phyloP scores from a whole-genome alignment of 1,139 yeast species.

The Ogataea hybrid region DNA sequence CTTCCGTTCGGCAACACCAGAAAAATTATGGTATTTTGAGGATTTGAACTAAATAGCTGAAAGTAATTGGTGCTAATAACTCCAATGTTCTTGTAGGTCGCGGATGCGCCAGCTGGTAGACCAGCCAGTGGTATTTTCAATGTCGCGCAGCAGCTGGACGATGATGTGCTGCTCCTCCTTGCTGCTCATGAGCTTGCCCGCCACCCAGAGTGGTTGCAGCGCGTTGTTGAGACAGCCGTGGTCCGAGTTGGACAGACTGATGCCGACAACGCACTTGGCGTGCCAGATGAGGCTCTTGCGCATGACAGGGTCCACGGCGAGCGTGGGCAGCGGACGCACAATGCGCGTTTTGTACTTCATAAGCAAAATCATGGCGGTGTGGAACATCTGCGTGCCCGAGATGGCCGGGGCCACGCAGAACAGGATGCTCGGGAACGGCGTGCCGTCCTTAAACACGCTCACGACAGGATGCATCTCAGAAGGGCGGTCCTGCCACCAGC shows the following conservation, averaged over 20 bases:
- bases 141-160: conserved; percentile 33
- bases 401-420: conserved; percentile 40
- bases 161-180: conserved; percentile 38
- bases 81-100: conserved; percentile 37
- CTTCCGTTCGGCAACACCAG: conserved; percentile 6
- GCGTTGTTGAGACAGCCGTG: conserved; percentile 43
- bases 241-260: conserved; percentile 37
- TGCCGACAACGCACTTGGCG: conserved; percentile 40
- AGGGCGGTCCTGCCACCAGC: conserved; percentile 38
- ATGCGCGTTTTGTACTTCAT: conserved; percentile 39
- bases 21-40: conserved; percentile 10
- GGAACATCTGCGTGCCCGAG: conserved; percentile 40
- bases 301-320: conserved; percentile 15
- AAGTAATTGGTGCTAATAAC: background rate
- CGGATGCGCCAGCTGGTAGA: conserved; percentile 38
- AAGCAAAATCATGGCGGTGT: conserved; percentile 40
- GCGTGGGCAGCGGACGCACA: conserved; percentile 4
- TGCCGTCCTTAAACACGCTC: conserved; percentile 25
- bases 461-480: conserved; percentile 33
- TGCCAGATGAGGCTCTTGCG: conserved; percentile 33
- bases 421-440: conserved; percentile 37
- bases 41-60: conserved; percentile 9
- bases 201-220: conserved; percentile 41
- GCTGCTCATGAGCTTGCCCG: conserved; percentile 40
- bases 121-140: conserved; percentile 41